phyloP scores from a whole-genome alignment of 805 yeast species.

The Danielia reshetovae region DNA sequence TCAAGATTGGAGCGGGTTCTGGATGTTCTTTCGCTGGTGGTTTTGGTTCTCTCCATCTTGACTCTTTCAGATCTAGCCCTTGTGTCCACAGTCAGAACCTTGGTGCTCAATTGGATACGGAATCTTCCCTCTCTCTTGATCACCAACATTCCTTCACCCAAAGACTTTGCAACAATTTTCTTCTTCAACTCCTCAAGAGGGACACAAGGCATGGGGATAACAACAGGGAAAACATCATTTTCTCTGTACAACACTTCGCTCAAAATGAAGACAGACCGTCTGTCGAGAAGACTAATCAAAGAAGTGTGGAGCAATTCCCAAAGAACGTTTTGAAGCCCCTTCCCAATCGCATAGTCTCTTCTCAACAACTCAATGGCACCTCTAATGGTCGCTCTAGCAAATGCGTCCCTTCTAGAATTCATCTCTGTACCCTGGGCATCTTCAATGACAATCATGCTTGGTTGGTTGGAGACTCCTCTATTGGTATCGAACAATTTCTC shows the following conservation, averaged over 20 bases:
- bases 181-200: conserved; percentile 41
- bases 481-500: conserved; percentile 21
- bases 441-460: conserved; percentile 54
- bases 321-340: conserved; percentile 53
- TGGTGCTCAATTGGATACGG: conserved; percentile 41
- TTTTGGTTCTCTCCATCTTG: background rate
- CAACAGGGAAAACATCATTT: conserved; percentile 56
- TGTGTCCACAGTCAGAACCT: conserved; percentile 2
- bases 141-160: conserved; percentile 51
- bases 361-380: conserved; percentile 67
- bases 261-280: conserved; percentile 60
- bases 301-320: conserved; percentile 72
- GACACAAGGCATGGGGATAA: conserved; percentile 62
- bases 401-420: conserved; percentile 55
- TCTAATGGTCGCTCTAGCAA: conserved; percentile 58
- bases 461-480: conserved; percentile 17
- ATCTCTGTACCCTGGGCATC: conserved; percentile 43
- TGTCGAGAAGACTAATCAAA: conserved; percentile 52
- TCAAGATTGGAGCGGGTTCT: conserved; percentile 4
- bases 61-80: background rate
- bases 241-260: conserved; percentile 65
- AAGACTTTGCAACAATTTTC: conserved; percentile 55
- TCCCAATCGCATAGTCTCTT: conserved; percentile 52
- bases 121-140: conserved; percentile 59
- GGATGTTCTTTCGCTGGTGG: background rate